Evolutionary conservation across 352 stramenopile species (phyloP).

Genomic region (Achlya hypogyna): DNA sequence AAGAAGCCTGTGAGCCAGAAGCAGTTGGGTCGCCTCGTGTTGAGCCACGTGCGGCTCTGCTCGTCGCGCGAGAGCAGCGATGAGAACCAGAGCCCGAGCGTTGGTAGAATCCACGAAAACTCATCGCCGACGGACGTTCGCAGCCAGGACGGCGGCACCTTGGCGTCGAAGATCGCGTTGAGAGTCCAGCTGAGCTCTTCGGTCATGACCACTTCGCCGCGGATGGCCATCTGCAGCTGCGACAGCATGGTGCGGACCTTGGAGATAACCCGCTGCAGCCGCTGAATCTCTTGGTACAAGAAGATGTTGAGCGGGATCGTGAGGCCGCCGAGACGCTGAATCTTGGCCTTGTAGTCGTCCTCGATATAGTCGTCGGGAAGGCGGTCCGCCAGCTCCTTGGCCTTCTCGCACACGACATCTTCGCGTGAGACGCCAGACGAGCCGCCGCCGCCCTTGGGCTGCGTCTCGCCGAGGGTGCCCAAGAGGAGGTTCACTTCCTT

Average conservation of each 20-base stretch:
- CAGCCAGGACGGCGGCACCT: slow-evolving; percentile 92
- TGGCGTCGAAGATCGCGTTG: slow-evolving; percentile 94
- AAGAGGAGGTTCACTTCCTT: slow-evolving; percentile 95
- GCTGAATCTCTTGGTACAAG: slow-evolving; percentile 97
- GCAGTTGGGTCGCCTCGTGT: slow-evolving; percentile 88
- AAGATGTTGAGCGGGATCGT: slow-evolving; percentile 97
- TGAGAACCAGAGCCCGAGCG: slow-evolving; percentile 96
- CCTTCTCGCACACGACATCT: slow-evolving; percentile 95
- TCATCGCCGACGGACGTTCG: slow-evolving; percentile 95
- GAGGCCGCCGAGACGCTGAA: slow-evolving; percentile 93
- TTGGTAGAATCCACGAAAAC: slow-evolving; percentile 96
- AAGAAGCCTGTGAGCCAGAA: slow-evolving; percentile 99
- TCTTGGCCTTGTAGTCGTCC: slow-evolving; percentile 97
- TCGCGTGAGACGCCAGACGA: slow-evolving; percentile 87
- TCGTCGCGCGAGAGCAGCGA: slow-evolving; percentile 93
- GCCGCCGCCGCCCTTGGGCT: slow-evolving; percentile 91
- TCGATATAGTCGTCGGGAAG: slow-evolving; percentile 96
- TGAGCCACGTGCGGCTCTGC: slow-evolving; percentile 94
- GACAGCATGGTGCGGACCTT: slow-evolving; percentile 94
- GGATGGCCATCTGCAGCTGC: slow-evolving; percentile 95
- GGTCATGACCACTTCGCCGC: slow-evolving; percentile 97
- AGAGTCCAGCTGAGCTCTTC: slow-evolving; percentile 93
- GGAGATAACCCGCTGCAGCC: slow-evolving; percentile 92
- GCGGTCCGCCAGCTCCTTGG: slow-evolving; percentile 88
- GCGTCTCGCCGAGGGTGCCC: slow-evolving; percentile 91